Conservation (phyloP, 2,329 filamentous ascomycete species). For the Corynespora cassiicola region DNA sequence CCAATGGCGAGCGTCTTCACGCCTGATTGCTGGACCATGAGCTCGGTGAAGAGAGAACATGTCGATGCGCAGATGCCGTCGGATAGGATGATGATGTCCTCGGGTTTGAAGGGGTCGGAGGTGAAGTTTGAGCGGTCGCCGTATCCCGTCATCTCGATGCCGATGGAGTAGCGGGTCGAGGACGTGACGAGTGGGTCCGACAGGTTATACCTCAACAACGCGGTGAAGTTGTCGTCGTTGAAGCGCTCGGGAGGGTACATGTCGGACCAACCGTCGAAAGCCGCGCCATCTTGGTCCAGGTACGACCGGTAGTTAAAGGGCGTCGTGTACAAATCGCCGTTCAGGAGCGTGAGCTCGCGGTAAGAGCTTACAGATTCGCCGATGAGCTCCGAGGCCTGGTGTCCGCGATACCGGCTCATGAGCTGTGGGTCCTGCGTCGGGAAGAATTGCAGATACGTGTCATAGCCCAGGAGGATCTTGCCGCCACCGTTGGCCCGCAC, state of each 20-base stretch:
- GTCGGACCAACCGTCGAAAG: conserved; percentile 43
- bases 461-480: conserved; percentile 46
- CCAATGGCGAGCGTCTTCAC: conserved; percentile 52
- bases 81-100: conserved; percentile 49
- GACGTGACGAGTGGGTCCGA: conserved; percentile 41
- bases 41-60: conserved; percentile 54
- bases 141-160: conserved; percentile 39
- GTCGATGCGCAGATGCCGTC: conserved; percentile 55
- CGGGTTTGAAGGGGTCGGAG: conserved; percentile 42
- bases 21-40: conserved; percentile 52
- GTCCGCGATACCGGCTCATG: conserved; percentile 55
- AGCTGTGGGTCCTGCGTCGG: conserved; percentile 52
- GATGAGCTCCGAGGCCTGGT: conserved; percentile 39
- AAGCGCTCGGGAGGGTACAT: conserved; percentile 44
- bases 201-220: conserved; percentile 47
- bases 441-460: conserved; percentile 62
- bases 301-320: conserved; percentile 45
- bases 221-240: conserved; percentile 46
- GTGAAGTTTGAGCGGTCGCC: conserved; percentile 31
- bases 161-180: conserved; percentile 30
- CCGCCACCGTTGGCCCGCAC: conserved; percentile 68
- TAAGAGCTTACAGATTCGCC: conserved; percentile 29
- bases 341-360: conserved; percentile 14
- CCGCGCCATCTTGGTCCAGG: conserved; percentile 26
- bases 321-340: conserved; percentile 32